phyloP scores from a whole-genome alignment of 2,329 filamentous ascomycete genomes.

The Cercospora citrullina region DNA sequence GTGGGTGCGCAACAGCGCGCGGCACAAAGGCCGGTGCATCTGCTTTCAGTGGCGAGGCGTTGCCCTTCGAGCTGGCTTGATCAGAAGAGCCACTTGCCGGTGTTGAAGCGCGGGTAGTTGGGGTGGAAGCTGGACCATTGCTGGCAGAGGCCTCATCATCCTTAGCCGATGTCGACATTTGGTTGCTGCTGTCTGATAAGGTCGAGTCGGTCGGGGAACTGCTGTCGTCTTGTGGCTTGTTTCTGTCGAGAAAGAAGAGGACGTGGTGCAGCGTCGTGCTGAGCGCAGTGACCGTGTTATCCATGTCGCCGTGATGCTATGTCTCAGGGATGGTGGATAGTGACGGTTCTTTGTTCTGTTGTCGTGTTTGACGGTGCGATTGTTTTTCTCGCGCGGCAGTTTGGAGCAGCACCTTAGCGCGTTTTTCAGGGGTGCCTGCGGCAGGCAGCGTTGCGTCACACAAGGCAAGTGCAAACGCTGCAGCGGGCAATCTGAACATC shows the following conservation, averaged over 20 bases:
- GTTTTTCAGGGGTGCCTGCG: background rate
- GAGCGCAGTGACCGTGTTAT: background rate
- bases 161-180: background rate
- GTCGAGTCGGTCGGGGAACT: background rate
- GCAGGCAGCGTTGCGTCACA: slow-evolving; percentile 7
- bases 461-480: slow-evolving; percentile 7
- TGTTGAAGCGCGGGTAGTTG: background rate
- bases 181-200: background rate
- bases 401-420: background rate
- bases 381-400: background rate
- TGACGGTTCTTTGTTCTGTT: background rate
- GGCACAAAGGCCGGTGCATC: slow-evolving; percentile 10
- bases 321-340: background rate
- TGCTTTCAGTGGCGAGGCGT: slow-evolving; percentile 7
- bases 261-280: slow-evolving; percentile 21
- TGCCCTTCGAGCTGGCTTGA: background rate
- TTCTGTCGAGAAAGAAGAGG: slow-evolving; percentile 26
- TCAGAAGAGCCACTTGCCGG: background rate
- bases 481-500: background rate
- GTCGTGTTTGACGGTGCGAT: background rate
- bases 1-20: background rate
- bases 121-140: background rate
- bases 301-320: background rate
- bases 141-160: background rate
- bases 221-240: background rate